These are phyloP conservation scores for Teunomyces barrocoloradensis DNA, from an alignment of 805 yeast species.

Conservation along the genomic window DNA sequence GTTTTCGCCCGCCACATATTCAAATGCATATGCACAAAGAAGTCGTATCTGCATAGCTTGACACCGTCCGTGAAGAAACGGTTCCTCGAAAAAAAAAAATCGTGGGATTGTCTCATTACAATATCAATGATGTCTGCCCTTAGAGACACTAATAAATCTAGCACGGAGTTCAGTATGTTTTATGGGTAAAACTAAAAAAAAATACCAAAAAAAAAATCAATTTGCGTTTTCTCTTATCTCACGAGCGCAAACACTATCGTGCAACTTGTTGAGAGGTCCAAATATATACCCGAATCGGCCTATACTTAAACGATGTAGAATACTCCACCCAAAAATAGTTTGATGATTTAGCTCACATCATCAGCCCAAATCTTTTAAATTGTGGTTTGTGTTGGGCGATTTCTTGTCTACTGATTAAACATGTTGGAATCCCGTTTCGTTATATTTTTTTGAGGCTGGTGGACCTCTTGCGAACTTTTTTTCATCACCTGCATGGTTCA, in stretches of 20 bases:
- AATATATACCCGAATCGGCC: too few relatives aligned
- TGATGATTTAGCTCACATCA: background rate
- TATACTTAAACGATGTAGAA: background rate
- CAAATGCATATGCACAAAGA: background rate
- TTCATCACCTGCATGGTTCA: constrained; percentile 1
- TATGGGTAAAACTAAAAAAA: too few relatives aligned
- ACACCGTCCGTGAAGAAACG: too few relatives aligned
- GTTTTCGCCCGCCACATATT: background rate
- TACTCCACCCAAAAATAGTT: background rate
- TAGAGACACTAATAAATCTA: too few relatives aligned
- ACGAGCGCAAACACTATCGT: too few relatives aligned
- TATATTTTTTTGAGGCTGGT: background rate
- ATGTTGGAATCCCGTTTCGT: background rate
- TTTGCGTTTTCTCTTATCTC: too few relatives aligned
- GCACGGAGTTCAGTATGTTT: too few relatives aligned
- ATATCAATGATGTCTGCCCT: too few relatives aligned
- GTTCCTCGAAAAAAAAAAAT: too few relatives aligned
- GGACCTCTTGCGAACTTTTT: background rate
- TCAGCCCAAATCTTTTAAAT: background rate
- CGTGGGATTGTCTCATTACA: too few relatives aligned
- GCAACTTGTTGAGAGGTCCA: too few relatives aligned
- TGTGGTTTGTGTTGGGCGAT: background rate
- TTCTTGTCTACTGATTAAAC: background rate
- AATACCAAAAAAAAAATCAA: too few relatives aligned
- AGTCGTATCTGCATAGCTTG: background rate